Evolutionary conservation across 1,139 yeast genomes (phyloP), one percentile per base, ranked within the genome.

Genomic region (Suzukiozyma palmioleophila): DNA sequence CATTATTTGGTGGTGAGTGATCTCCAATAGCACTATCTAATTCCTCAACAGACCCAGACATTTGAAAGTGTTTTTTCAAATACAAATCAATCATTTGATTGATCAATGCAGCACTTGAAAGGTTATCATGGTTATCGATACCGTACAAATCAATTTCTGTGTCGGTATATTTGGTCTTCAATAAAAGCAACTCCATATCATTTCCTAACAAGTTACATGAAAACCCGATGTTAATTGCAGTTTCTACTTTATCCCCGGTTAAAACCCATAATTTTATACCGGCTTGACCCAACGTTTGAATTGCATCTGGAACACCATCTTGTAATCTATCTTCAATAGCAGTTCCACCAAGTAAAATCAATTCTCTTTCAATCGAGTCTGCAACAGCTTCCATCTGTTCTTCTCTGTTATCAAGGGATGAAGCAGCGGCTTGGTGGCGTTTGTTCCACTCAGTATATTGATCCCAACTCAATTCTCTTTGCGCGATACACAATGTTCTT

Each of bases 1-100:
- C 73, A 24, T 86, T 84, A 38, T 73, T 64, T 8, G 97, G 97
- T 14, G 94, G 86, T 9, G 76, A 67, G 55, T 90, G 97, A 49
- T 84, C 84, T 8, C 64, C 65, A 46, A 69, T 78, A 2, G 96
- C 96, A 2, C 54, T 66, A 35, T 69, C 78, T 38, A 83, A 60
- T 43, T 79, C 88, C 38, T 70, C 80, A 18, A 51, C 40, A 1
- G 84, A 69, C 3, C 95, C 96, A 8, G 64, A 58, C 75, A 85
- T 68, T 33, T 72, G 67, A 54, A 89, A 88, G 47, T 79, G 72
- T 25, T 76, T 78, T 25, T 67, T 57, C 51, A 89, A 66, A 51
- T 83, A 84, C 50, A 75, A 78, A 9, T 73, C 66, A 41, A 90
- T 67, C 46, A 85, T 66, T 13, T 64, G 66, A 38, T 75, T 79